phyloP scores from a whole-genome alignment of 306 rosid genomes.

The Quercus variabilis region DNA sequence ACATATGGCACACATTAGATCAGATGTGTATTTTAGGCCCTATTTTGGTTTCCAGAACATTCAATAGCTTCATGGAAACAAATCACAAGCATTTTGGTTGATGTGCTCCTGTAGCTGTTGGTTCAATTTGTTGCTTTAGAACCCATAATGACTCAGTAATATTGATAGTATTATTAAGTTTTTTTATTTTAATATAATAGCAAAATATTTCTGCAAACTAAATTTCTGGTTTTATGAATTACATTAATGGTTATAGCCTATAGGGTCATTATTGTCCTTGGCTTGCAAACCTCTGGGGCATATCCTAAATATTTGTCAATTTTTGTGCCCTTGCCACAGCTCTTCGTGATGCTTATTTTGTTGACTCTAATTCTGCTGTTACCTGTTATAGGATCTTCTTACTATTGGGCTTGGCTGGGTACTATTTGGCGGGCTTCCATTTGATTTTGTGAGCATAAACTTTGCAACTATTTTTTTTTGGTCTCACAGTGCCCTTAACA shows the following conservation, averaged over 20 bases:
- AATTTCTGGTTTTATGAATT: background rate
- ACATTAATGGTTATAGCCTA: background rate
- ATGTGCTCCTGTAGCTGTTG: background rate
- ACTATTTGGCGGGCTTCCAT: conserved; percentile 61
- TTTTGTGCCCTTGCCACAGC: background rate
- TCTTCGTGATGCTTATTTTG: background rate
- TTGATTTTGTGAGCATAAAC: conserved; percentile 38
- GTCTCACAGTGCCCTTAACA: background rate
- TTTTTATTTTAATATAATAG: background rate
- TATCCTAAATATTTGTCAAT: background rate
- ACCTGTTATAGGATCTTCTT: conserved; percentile 39
- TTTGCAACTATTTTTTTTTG: background rate
- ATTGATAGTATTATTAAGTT: background rate
- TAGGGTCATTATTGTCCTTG: background rate
- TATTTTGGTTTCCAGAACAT: background rate
- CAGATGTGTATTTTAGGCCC: background rate
- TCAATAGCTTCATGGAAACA: background rate
- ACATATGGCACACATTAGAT: background rate
- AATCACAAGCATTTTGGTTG: background rate
- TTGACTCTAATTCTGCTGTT: background rate
- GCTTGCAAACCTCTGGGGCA: background rate
- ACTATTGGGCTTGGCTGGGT: conserved; percentile 59
- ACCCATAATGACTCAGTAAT: conserved; percentile 10
- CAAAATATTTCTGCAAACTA: background rate
- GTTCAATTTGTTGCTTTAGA: conserved; percentile 6